These are phyloP conservation scores for Schizosaccharomyces japonicus DNA, from an alignment of 805 yeast species.

Conservation along the genomic window DNA sequence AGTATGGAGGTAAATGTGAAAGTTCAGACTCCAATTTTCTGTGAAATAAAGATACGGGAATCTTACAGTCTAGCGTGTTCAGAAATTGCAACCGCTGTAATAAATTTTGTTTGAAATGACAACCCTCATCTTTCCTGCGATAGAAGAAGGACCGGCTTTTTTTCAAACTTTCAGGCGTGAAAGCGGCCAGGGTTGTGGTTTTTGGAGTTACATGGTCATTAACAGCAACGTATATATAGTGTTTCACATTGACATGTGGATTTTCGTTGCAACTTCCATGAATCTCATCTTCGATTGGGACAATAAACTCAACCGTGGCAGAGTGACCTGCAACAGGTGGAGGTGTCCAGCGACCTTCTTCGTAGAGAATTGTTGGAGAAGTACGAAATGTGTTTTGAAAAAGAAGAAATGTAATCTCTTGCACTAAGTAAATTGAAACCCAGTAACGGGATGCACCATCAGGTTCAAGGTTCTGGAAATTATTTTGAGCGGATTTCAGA, in stretches of 20 bases:
- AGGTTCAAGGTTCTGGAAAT: background rate
- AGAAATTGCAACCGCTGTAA: too few species aligned
- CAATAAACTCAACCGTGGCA: background rate
- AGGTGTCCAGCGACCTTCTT: background rate
- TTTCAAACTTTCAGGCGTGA: too few species aligned
- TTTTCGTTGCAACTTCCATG: background rate
- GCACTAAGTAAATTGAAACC: background rate
- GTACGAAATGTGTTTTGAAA: background rate
- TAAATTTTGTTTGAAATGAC: too few species aligned
- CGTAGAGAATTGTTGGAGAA: background rate
- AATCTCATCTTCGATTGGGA: background rate
- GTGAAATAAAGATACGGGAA: background rate
- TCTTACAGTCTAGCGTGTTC: background rate
- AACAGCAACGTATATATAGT: background rate
- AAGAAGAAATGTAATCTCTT: background rate
- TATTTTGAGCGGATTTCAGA: background rate
- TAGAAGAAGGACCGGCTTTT: too few species aligned
- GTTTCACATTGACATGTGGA: background rate
- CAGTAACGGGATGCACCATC: background rate
- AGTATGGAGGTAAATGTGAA: constrained; percentile 1
- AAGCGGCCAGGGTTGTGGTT: too few species aligned
- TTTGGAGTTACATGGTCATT: background rate
- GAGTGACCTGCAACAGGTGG: background rate
- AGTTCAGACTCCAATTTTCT: background rate
- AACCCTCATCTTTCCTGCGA: too few species aligned